Conservation (phyloP, 1,139 yeast genomes). For the Yamadazyma trypodendri region DNA sequence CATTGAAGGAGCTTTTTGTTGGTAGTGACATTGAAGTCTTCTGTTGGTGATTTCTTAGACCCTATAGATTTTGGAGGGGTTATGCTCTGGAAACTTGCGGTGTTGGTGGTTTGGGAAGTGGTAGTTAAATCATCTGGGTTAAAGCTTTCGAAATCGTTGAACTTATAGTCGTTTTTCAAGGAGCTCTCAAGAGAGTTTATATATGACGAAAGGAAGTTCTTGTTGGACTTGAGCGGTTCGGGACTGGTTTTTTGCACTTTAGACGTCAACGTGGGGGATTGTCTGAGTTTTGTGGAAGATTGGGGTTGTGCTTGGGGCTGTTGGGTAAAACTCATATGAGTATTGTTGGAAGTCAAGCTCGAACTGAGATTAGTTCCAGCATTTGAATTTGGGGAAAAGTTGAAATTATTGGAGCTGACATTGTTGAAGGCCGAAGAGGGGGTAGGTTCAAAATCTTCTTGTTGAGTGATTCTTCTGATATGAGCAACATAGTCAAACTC, state of each 20-base stretch:
- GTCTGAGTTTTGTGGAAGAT: neutral
- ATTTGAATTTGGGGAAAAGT: constrained; percentile 1
- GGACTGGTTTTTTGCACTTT: constrained; percentile 5
- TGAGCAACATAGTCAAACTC: constrained; percentile 52
- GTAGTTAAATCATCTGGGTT: constrained; percentile 1
- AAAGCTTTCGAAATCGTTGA: constrained; percentile 6
- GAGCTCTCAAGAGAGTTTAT: constrained; percentile 41
- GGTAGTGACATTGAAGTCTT: constrained; percentile 5
- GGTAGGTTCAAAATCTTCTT: constrained; percentile 24
- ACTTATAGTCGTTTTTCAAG: constrained; percentile 27
- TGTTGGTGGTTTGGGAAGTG: neutral
- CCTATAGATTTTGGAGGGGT: constrained; percentile 21
- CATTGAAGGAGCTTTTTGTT: constrained; percentile 35
- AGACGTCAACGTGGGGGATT: neutral
- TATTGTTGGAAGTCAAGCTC: constrained; percentile 3
- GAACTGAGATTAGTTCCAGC: constrained; percentile 2
- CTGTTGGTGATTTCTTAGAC: constrained; percentile 15
- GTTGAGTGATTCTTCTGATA: constrained; percentile 43
- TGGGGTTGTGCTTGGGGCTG: neutral
- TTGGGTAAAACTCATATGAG: constrained; percentile 3
- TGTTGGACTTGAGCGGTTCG: constrained; percentile 10
- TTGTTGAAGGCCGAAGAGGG: constrained; percentile 8
- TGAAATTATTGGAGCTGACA: neutral
- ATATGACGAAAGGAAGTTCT: constrained; percentile 38
- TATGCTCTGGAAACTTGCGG: constrained; percentile 12